Conservation (phyloP, 176 grass and related monocot species). For the Zoysia japonica region DNA sequence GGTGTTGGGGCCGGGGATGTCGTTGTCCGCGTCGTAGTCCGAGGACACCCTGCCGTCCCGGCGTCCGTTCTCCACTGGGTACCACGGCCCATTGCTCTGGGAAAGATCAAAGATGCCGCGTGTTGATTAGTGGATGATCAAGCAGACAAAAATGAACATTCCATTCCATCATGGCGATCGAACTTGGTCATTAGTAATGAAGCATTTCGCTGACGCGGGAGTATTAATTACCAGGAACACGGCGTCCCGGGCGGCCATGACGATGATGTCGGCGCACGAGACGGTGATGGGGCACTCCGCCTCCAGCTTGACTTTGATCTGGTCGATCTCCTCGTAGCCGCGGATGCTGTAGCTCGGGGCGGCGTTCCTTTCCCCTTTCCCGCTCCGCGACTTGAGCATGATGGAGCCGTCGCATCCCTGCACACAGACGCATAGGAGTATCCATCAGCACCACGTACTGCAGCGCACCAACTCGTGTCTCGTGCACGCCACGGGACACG, state of each 20-base stretch:
- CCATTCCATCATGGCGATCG: too few relatives aligned
- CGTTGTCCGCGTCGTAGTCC: slow-evolving; percentile 9
- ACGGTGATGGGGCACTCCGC: slow-evolving; percentile 53
- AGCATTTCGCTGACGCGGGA: too few relatives aligned
- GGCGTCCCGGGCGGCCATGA: slow-evolving; percentile 60
- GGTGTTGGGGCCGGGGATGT: slow-evolving; percentile 38
- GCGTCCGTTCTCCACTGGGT: slow-evolving; percentile 50
- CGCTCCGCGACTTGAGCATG: slow-evolving; percentile 41
- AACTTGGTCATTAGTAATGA: too few relatives aligned
- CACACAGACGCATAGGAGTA: neutral
- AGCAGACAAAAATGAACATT: neutral
- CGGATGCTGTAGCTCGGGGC: slow-evolving; percentile 39
- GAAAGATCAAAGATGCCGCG: neutral
- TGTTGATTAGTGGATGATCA: neutral
- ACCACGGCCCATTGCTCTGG: slow-evolving; percentile 54
- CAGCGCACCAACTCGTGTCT: neutral
- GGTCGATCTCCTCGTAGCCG: slow-evolving; percentile 49
- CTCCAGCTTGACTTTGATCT: slow-evolving; percentile 64
- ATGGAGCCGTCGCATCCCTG: slow-evolving; percentile 64
- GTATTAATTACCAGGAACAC: slow-evolving; percentile 43
- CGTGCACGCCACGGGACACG: slow-evolving; percentile 19
- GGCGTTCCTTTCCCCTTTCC: slow-evolving; percentile 44
- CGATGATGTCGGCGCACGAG: slow-evolving; percentile 67
- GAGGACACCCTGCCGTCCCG: slow-evolving; percentile 46
- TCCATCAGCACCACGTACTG: neutral